phyloP scores from a whole-genome alignment of 345 rosid genomes.

The Moricandia moricandioides region DNA sequence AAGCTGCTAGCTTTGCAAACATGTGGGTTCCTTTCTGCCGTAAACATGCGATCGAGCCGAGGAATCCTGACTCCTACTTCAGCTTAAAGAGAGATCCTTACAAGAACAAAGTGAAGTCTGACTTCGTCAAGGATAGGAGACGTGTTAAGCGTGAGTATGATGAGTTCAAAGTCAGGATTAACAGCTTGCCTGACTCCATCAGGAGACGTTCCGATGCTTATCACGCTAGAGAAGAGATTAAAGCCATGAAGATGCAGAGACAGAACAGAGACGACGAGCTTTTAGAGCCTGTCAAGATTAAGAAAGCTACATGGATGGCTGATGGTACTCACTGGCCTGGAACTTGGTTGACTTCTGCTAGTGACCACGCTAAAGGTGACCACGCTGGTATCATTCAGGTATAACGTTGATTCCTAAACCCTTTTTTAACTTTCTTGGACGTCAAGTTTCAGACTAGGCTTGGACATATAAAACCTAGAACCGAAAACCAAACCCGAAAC shows the following conservation, averaged over 20 bases:
- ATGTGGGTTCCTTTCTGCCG: constrained; percentile 97
- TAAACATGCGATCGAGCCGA: constrained; percentile 86
- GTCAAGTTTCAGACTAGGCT: neutral
- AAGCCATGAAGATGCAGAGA: constrained; percentile 90
- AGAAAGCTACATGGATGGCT: constrained; percentile 99
- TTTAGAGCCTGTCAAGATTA: constrained; percentile 70
- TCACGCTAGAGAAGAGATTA: constrained; percentile 93
- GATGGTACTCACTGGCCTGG: constrained; percentile 99
- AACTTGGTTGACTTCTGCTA: constrained; percentile 67
- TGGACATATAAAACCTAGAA: neutral
- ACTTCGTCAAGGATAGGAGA: constrained; percentile 93
- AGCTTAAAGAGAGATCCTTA: constrained; percentile 92
- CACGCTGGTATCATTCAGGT: constrained; percentile 98
- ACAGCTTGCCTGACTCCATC: constrained; percentile 90
- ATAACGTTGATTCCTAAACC: constrained; percentile 4
- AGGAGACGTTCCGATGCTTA: constrained; percentile 96
- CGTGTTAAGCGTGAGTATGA: constrained; percentile 94
- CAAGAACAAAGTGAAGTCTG: constrained; percentile 81
- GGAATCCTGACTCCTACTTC: constrained; percentile 95
- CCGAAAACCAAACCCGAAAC: neutral
- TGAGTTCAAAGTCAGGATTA: constrained; percentile 93
- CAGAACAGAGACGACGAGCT: constrained; percentile 71
- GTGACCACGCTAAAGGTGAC: constrained; percentile 84
- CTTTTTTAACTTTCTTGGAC: neutral
- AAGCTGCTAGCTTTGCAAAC: constrained; percentile 98